Conservation (phyloP, 345 rosid genomes). For the Orychophragmus violaceus region DNA sequence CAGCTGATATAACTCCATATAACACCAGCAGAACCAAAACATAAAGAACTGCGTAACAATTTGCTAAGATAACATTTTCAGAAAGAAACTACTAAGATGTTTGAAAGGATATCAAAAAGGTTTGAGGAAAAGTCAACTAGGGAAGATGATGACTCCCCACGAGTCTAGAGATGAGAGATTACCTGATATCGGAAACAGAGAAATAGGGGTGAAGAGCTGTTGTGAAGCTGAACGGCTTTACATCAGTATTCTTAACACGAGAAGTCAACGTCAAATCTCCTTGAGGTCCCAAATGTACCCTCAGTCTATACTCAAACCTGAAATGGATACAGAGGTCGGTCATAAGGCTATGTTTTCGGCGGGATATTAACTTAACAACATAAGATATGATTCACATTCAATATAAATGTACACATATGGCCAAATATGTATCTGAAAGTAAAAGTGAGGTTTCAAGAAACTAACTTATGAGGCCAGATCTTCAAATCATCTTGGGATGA, state of each 20-base stretch:
- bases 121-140: neutral
- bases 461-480: conserved; percentile 87
- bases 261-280: conserved; percentile 78
- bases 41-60: neutral
- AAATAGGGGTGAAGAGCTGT: conserved; percentile 84
- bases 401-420: neutral
- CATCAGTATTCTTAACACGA: conserved; percentile 70
- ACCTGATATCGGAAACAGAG: conserved; percentile 88
- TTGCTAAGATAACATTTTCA: neutral
- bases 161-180: neutral
- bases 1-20: neutral
- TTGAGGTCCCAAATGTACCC: conserved; percentile 54
- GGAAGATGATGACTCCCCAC: conserved; percentile 21
- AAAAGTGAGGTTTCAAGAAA: neutral
- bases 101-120: neutral
- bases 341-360: neutral
- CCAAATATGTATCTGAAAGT: neutral
- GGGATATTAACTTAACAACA: neutral
- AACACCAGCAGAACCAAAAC: neutral
- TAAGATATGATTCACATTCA: neutral
- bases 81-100: neutral
- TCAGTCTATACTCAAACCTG: conserved; percentile 76
- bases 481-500: conserved; percentile 61
- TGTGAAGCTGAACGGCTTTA: conserved; percentile 74
- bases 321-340: neutral